phyloP scores from a whole-genome alignment of 1,139 yeast genomes.

The Protomyces arabidopsidicola region DNA sequence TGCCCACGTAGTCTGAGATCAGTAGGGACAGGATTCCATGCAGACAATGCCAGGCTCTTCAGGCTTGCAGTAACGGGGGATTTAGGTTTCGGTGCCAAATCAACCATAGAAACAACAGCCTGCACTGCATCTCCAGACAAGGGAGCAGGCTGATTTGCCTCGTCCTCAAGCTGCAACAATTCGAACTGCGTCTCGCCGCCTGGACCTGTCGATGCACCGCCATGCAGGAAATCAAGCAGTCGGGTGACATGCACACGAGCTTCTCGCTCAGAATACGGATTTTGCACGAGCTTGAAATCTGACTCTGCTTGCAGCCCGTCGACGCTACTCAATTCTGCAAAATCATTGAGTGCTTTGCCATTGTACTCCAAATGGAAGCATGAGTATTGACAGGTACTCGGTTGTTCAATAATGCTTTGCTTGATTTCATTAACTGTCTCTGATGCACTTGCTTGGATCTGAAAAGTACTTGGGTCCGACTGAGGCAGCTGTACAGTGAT shows the following conservation, averaged over 20 bases:
- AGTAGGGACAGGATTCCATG: constrained; percentile 84
- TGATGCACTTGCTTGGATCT: constrained; percentile 32
- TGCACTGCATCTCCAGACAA: constrained; percentile 7
- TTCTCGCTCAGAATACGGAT: constrained; percentile 47
- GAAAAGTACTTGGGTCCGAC: constrained; percentile 3
- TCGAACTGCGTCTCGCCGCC: constrained; percentile 45
- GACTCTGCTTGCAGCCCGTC: constrained; percentile 37
- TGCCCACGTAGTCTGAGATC: constrained; percentile 65
- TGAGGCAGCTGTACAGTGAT: constrained; percentile 14
- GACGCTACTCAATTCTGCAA: constrained; percentile 37
- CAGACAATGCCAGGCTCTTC: constrained; percentile 59
- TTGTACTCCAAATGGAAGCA: constrained; percentile 50
- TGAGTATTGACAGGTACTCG: constrained; percentile 57
- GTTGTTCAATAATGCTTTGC: constrained; percentile 53
- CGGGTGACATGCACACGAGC: constrained; percentile 48
- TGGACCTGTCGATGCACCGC: constrained; percentile 40
- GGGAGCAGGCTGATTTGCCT: constrained; percentile 23
- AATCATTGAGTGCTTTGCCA: constrained; percentile 41
- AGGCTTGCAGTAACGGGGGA: constrained; percentile 31
- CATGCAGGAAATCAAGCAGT: constrained; percentile 48
- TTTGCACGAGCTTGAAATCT: constrained; percentile 39
- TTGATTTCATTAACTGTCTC: constrained; percentile 58
- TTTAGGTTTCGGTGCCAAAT: constrained; percentile 28
- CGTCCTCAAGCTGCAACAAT: constrained; percentile 34
- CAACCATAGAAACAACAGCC: not conserved